A percentile compares a stretch with the other conserved stretches of the same genome.
phyloP scores from a whole-genome alignment of 1,284 basidiomycete genomes.

The Lentinula novae-zelandiae region DNA sequence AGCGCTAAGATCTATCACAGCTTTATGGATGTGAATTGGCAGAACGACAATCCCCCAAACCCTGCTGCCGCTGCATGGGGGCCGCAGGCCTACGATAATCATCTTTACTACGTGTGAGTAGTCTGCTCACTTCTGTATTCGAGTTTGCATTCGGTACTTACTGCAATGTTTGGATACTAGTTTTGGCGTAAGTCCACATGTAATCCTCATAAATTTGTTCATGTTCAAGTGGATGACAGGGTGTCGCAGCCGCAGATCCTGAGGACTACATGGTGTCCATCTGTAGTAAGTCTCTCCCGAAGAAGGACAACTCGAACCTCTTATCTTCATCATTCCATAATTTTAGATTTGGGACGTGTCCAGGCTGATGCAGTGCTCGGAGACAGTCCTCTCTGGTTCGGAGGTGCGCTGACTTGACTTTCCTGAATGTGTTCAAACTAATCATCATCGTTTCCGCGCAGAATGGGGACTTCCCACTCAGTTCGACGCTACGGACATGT shows the following conservation, averaged over 20 bases:
- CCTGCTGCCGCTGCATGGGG: conserved; percentile 65
- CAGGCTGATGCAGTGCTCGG: conserved; percentile 43
- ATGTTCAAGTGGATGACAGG: conserved; percentile 32
- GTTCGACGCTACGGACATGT: conserved; percentile 59
- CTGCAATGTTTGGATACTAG: conserved; percentile 25
- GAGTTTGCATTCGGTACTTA: conserved; percentile 12
- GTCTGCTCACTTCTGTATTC: not conserved
- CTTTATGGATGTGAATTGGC: conserved; percentile 79
- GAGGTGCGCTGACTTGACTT: conserved; percentile 37
- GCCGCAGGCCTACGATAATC: conserved; percentile 73
- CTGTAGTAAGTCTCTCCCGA: conserved; percentile 52
- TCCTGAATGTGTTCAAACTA: not conserved
- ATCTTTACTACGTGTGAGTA: conserved; percentile 69
- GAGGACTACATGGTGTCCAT: conserved; percentile 63
- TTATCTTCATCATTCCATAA: not conserved
- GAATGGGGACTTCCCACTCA: conserved; percentile 74
- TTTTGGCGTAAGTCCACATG: conserved; percentile 48
- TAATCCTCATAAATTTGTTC: not conserved
- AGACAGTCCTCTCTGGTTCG: conserved; percentile 56
- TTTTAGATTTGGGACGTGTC: conserved; percentile 48
- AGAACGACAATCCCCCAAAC: conserved; percentile 61
- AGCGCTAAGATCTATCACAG: conserved; percentile 29
- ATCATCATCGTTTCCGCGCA: conserved; percentile 17
- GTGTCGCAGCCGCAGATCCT: conserved; percentile 62
- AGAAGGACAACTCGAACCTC: not conserved